Conservation (phyloP, 1,284 basidiomycete genomes). For the Trametes versicolor region DNA sequence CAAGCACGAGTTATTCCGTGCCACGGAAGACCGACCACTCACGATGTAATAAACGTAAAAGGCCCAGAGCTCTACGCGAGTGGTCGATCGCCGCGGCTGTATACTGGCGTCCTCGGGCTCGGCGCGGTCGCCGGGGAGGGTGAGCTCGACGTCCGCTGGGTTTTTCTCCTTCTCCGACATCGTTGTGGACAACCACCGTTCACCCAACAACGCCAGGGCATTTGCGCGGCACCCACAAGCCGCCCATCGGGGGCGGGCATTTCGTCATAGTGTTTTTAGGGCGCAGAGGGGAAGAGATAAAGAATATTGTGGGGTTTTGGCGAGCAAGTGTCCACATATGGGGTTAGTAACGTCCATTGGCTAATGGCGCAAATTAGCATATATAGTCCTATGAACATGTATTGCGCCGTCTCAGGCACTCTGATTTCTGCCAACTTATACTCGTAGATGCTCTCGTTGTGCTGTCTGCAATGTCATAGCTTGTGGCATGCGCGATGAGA, state of each 20-base stretch:
- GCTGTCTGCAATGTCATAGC: too few species aligned
- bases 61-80: conserved; percentile 68
- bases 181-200: conserved; percentile 20
- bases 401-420: too few species aligned
- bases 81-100: conserved; percentile 52
- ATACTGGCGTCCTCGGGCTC: conserved; percentile 2
- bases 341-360: not conserved
- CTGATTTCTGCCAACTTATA: too few species aligned
- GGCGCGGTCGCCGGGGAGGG: conserved; percentile 6
- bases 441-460: too few species aligned
- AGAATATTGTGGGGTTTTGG: conserved; percentile 9
- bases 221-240: conserved; percentile 10
- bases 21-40: conserved; percentile 1
- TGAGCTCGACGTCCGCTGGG: conserved; percentile 22
- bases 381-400: too few species aligned
- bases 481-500: too few species aligned
- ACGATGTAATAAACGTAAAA: conserved; percentile 78
- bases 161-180: conserved; percentile 30
- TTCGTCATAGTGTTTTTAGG: conserved; percentile 14
- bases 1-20: not conserved
- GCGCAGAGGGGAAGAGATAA: conserved; percentile 13
- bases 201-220: conserved; percentile 5
- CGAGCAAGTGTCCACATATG: conserved; percentile 12
- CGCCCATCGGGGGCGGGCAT: conserved; percentile 7
- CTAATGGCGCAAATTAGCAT: too few species aligned